Conservation (phyloP, 2,329 filamentous ascomycete species). For the Pyricularia sp. region DNA sequence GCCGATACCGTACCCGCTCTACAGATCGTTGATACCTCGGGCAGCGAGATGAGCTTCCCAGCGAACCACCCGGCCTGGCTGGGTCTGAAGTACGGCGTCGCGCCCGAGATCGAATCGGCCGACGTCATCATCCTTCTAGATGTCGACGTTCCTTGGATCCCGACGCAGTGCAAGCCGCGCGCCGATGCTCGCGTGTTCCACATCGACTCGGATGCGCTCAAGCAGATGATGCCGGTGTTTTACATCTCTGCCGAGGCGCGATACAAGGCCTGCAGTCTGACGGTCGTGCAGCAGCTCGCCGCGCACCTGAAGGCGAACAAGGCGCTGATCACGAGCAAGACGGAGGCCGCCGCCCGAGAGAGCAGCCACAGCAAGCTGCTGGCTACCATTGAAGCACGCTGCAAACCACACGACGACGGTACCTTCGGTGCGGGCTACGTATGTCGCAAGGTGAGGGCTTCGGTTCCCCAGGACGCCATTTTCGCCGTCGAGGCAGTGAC, state of each 20-base stretch:
- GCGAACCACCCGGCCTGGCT: slow-evolving; percentile 55
- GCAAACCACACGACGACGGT: slow-evolving; percentile 46
- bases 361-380: slow-evolving; percentile 44
- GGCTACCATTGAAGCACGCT: slow-evolving; percentile 41
- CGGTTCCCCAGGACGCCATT: slow-evolving; percentile 42
- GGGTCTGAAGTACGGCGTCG: slow-evolving; percentile 60
- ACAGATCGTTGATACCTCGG: slow-evolving; percentile 61
- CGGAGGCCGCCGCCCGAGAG: slow-evolving; percentile 24
- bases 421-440: slow-evolving; percentile 42
- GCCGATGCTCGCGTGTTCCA: slow-evolving; percentile 45
- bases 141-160: slow-evolving; percentile 88
- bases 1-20: slow-evolving; percentile 56
- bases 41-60: slow-evolving; percentile 72
- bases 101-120: slow-evolving; percentile 60
- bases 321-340: slow-evolving; percentile 17
- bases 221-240: slow-evolving; percentile 61
- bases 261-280: slow-evolving; percentile 52
- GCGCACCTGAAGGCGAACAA: slow-evolving; percentile 39
- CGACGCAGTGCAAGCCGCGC: slow-evolving; percentile 52
- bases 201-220: slow-evolving; percentile 52
- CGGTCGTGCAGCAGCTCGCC: slow-evolving; percentile 56
- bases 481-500: slow-evolving; percentile 67
- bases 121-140: slow-evolving; percentile 79
- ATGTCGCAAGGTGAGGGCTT: slow-evolving; percentile 19
- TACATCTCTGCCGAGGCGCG: slow-evolving; percentile 54